These are phyloP conservation scores for Daldinia grandis DNA, from an alignment of 495 filamentous ascomycete genomes.

Conservation along the genomic window DNA sequence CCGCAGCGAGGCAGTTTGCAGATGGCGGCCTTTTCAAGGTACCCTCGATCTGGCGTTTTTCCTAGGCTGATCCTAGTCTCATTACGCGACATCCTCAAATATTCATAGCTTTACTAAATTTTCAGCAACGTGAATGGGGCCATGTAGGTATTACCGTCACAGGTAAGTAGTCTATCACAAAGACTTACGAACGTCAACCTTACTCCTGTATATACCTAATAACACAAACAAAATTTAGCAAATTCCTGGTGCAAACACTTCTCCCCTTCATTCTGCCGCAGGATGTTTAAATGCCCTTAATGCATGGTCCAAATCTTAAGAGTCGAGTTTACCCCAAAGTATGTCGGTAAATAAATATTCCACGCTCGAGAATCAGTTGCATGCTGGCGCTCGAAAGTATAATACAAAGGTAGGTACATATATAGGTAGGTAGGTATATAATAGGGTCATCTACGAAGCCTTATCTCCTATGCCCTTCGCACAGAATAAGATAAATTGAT, in stretches of 20 bases:
- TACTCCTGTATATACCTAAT: not conserved
- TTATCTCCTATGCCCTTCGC: no score
- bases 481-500: no score
- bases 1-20: conserved; percentile 28
- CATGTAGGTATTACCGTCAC: not conserved
- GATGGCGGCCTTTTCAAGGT: not conserved
- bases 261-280: not conserved
- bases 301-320: not conserved
- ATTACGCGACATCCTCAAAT: not conserved
- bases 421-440: no score
- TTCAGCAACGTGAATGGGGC: not conserved
- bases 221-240: not conserved
- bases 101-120: not conserved
- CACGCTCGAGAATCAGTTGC: no score
- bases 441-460: no score
- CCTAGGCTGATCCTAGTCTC: not conserved
- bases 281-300: not conserved
- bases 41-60: not conserved
- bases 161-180: no score
- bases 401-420: no score
- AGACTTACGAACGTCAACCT: not conserved
- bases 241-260: not conserved
- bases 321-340: not conserved
- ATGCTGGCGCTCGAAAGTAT: no score
- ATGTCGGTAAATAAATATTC: no score